phyloP scores from a whole-genome alignment of 192 early-diverging fungal species.

The Gamsiella multidivaricata region DNA sequence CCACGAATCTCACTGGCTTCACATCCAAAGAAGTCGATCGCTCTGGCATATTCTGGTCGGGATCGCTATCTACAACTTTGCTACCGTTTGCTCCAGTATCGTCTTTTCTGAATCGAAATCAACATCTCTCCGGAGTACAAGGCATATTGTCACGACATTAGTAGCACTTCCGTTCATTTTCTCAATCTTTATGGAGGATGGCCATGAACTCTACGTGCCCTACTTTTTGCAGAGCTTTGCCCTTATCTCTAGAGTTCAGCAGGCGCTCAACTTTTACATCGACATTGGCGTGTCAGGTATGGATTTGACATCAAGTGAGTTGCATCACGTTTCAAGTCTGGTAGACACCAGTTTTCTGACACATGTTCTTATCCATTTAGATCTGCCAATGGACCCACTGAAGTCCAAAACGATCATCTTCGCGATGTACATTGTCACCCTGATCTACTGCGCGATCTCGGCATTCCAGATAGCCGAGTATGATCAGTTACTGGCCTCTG shows the following conservation, averaged over 20 bases:
- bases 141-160: conserved; percentile 44
- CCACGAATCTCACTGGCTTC: conserved; percentile 32
- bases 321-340: background rate
- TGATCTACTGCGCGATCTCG: conserved; percentile 71
- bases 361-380: conserved; percentile 14
- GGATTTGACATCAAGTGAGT: background rate
- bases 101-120: conserved; percentile 45
- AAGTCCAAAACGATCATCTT: conserved; percentile 67
- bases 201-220: conserved; percentile 68
- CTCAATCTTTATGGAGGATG: conserved; percentile 55
- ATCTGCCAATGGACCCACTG: conserved; percentile 61
- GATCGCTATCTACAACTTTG: conserved; percentile 42
- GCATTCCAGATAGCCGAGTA: conserved; percentile 66
- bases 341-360: background rate
- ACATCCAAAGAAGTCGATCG: conserved; percentile 23
- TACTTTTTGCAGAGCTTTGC: conserved; percentile 72
- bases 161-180: conserved; percentile 67
- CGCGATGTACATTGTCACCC: conserved; percentile 59
- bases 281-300: conserved; percentile 64
- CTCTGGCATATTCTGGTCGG: conserved; percentile 37
- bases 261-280: conserved; percentile 65
- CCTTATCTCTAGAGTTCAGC: conserved; percentile 63
- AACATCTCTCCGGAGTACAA: conserved; percentile 18
- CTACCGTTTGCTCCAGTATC: conserved; percentile 25
- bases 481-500: conserved; percentile 60